A percentile compares a stretch with the other conserved stretches of the same genome.
These are phyloP conservation scores for Camelina neglecta DNA, from an alignment of 345 rosid species.

Conservation along the genomic window DNA sequence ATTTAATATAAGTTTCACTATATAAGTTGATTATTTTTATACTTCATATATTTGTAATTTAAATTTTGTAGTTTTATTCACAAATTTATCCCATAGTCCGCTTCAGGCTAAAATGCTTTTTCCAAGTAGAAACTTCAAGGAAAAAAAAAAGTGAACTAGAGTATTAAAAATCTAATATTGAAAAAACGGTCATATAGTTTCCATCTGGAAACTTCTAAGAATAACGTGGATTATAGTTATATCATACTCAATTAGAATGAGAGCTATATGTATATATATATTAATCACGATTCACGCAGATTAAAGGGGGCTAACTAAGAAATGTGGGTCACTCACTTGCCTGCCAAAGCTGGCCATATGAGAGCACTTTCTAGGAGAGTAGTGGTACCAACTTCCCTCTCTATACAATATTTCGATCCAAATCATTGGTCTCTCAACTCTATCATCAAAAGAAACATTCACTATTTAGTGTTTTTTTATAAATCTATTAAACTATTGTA, in stretches of 20 bases:
- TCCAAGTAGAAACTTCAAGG: conserved; percentile 8
- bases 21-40: neutral
- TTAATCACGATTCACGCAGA: conserved; percentile 18
- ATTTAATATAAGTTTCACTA: neutral
- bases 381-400: conserved; percentile 40
- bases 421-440: conserved; percentile 37
- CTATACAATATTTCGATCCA: conserved; percentile 33
- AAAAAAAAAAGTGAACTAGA: neutral
- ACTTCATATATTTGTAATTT: neutral
- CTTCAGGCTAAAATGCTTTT: conserved; percentile 5
- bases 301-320: conserved; percentile 12
- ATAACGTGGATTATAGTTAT: neutral
- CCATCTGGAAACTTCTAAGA: conserved; percentile 26
- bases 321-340: conserved; percentile 36
- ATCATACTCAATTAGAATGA: neutral
- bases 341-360: conserved; percentile 40
- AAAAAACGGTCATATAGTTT: neutral
- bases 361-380: conserved; percentile 35
- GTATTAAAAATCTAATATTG: neutral
- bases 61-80: neutral
- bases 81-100: neutral
- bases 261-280: neutral
- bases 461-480: neutral
- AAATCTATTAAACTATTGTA: too few species aligned
- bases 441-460: conserved; percentile 26